Base-by-base conservation (phyloP, 129 eudicot genomes). In the Cynara cardunculus region DNA sequence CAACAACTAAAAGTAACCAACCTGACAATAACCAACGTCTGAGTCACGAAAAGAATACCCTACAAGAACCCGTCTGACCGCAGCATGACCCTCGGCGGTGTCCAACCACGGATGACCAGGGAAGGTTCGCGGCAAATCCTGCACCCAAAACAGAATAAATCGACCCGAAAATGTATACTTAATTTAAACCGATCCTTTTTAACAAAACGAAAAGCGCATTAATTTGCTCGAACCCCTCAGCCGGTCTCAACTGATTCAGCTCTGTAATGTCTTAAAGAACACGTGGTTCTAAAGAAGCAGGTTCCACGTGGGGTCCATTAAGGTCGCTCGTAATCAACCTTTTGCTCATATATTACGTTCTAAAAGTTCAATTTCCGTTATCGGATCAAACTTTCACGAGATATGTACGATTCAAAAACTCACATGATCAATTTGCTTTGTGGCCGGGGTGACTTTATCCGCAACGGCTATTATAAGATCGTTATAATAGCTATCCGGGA, bases 41-140 rank as follows among this genome's bases (percentile, higher is more conserved):
- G 97, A 94, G 82, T 94, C 98, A 37, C 98, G 96, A 66, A 94
- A 94, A 44, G 98, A 92, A 86, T 94, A 94, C 53, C 91, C 98
- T 13, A 94, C 98, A 86, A 94, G 98, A 78, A 94, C 97, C 7
- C 98, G 96, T 74, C 98, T 91, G 11, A 94, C 92, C 71, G 98
- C 89, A 69, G 98, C 96, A 84, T 94, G 97, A 5, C 98, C 98
- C 75, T 87, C 96, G 0, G 89, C 86, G 22, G 98, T 94, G 85
- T 94, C 98, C 85, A 94, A 82, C 98, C 98, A 94, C 13, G 98
- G 94, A 84, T 94, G 98, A 41, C 98, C 98, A 26, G 98, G 98
- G 70, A 94, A 94, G 18, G 98, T 94, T 44, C 98, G 83, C 1
- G 96, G 94, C 22, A 94, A 84, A 78, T 94, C 98, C 98, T 94